A percentile compares a stretch with the other conserved stretches of the same genome.
Conservation (phyloP, 371 early-diverging fungal genomes). For the Globomyces sp. region DNA sequence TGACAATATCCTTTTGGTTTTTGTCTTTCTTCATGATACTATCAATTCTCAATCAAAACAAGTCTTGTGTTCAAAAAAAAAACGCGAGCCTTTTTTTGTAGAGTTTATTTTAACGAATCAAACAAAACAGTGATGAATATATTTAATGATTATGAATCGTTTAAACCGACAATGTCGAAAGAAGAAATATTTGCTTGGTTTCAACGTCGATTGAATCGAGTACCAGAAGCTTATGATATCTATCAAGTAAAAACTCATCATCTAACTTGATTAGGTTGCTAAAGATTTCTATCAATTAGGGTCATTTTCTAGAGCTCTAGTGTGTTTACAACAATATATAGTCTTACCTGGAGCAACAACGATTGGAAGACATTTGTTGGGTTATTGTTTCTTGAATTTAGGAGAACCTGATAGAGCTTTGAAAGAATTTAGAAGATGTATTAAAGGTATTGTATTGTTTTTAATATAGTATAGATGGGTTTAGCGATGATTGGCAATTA, state of each 20-base stretch:
- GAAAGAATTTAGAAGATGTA: slow-evolving; percentile 56
- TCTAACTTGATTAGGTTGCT: slow-evolving; percentile 34
- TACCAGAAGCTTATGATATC: slow-evolving; percentile 50
- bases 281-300: slow-evolving; percentile 60
- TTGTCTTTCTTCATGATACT: neutral
- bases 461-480: slow-evolving; percentile 43
- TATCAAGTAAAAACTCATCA: slow-evolving; percentile 34
- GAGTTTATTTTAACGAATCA: too few relatives aligned
- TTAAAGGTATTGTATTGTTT: slow-evolving; percentile 36
- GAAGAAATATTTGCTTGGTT: slow-evolving; percentile 57
- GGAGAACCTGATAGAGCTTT: slow-evolving; percentile 49
- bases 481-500: slow-evolving; percentile 60
- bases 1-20: neutral
- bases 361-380: slow-evolving; percentile 53
- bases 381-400: slow-evolving; percentile 52
- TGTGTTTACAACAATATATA: slow-evolving; percentile 54
- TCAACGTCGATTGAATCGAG: slow-evolving; percentile 40
- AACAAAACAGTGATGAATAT: neutral
- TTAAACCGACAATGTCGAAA: slow-evolving; percentile 43
- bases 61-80: too few relatives aligned
- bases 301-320: slow-evolving; percentile 48
- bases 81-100: too few relatives aligned
- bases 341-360: slow-evolving; percentile 42
- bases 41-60: too few relatives aligned
- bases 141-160: slow-evolving; percentile 18